Conservation (phyloP, 495 filamentous ascomycete genomes). For the Hypoxylon lienhwacheense region DNA sequence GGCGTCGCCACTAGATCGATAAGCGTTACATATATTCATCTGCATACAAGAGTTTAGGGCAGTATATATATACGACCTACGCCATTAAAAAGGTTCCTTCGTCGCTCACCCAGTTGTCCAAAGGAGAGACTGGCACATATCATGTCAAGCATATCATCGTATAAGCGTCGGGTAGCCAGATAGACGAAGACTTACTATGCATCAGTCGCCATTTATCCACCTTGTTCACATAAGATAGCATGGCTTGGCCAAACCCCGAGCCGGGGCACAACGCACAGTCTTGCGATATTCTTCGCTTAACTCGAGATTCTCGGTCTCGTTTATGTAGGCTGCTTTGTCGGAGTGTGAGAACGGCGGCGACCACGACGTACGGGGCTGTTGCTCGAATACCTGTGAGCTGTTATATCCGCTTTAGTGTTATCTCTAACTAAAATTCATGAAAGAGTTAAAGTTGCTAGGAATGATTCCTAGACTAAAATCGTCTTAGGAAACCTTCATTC, state of each 20-base stretch:
- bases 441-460: too few species aligned
- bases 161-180: neutral
- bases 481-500: too few species aligned
- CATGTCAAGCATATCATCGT: constrained; percentile 5
- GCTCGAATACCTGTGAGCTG: too few species aligned
- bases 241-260: constrained; percentile 41
- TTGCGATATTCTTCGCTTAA: too few species aligned
- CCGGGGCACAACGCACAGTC: too few species aligned
- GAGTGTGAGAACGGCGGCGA: too few species aligned
- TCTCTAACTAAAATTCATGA: too few species aligned
- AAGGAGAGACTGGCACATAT: constrained; percentile 20
- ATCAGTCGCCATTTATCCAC: constrained; percentile 59
- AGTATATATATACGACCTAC: constrained; percentile 1
- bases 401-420: too few species aligned
- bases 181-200: constrained; percentile 23
- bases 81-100: constrained; percentile 48
- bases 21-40: neutral
- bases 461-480: too few species aligned
- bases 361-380: too few species aligned
- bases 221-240: constrained; percentile 48
- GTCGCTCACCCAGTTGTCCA: constrained; percentile 46
- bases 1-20: constrained; percentile 52
- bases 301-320: too few species aligned
- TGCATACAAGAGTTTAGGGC: neutral
- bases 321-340: too few species aligned